These are phyloP conservation scores for Mediolabrus comicus DNA, from an alignment of 108 stramenopile genomes.

Conservation along the genomic window DNA sequence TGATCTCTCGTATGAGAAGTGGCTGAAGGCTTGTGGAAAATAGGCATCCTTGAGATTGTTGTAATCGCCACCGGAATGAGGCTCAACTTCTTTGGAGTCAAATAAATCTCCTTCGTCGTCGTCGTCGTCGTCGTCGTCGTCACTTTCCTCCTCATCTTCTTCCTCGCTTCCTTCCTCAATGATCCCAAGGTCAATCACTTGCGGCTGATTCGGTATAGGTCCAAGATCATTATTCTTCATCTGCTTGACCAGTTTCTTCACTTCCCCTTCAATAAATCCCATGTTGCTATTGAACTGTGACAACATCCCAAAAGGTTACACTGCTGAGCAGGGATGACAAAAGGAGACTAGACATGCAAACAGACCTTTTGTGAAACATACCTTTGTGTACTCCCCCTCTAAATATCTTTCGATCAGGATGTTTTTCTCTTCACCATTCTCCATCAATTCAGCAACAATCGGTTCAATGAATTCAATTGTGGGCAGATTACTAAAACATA, in stretches of 20 bases:
- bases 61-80: conserved; percentile 11
- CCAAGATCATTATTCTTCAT: conserved; percentile 8
- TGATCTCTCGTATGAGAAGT: conserved; percentile 49
- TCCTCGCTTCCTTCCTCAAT: conserved; percentile 48
- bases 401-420: conserved; percentile 41
- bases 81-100: conserved; percentile 8
- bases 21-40: conserved; percentile 53
- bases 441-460: conserved; percentile 23
- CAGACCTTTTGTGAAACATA: no score
- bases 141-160: conserved; percentile 23
- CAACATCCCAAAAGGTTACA: no score
- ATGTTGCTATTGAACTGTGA: conserved; percentile 46
- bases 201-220: neutral
- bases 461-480: conserved; percentile 41
- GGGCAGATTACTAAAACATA: conserved; percentile 20
- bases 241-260: conserved; percentile 3
- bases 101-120: conserved; percentile 1
- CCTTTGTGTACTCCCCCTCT: conserved; percentile 42
- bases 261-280: conserved; percentile 32
- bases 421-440: conserved; percentile 18
- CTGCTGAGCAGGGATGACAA: no score
- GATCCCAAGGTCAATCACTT: conserved; percentile 28
- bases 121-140: conserved; percentile 11
- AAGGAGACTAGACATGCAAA: no score
- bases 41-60: conserved; percentile 10